A percentile compares a stretch with the other conserved stretches of the same genome.
Conservation (phyloP, 1,284 basidiomycete species). For the Entoloma clypeatum region DNA sequence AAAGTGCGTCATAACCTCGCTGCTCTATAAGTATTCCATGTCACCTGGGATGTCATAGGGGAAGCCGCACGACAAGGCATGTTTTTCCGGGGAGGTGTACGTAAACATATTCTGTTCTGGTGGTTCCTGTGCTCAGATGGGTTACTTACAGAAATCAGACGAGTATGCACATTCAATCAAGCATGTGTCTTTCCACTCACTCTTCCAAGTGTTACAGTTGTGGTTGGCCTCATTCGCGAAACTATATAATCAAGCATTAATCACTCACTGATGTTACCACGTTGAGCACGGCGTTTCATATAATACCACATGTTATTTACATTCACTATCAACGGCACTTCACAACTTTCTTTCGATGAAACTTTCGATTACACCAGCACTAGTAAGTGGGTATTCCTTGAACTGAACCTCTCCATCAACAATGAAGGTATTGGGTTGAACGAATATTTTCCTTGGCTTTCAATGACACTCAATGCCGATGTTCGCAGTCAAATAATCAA, state of each 20-base stretch:
- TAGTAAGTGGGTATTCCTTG: conserved; percentile 72
- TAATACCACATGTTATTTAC: too few relatives aligned
- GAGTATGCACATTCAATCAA: conserved; percentile 31
- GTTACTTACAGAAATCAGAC: conserved; percentile 35
- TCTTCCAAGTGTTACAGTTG: conserved; percentile 49
- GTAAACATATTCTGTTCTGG: conserved; percentile 26
- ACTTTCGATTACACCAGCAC: conserved; percentile 72
- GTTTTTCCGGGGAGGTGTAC: conserved; percentile 67
- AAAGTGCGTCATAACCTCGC: conserved; percentile 42
- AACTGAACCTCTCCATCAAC: conserved; percentile 62
- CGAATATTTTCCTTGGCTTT: conserved; percentile 77
- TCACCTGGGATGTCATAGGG: conserved; percentile 31
- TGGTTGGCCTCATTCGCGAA: conserved; percentile 58
- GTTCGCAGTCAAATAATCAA: conserved; percentile 1
- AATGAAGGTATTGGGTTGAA: conserved; percentile 75
- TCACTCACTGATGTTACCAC: conserved; percentile 14
- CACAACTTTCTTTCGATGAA: conserved; percentile 71
- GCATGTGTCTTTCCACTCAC: background rate
- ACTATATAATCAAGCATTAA: conserved; percentile 22
- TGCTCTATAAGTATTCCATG: background rate
- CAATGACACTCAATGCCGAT: conserved; percentile 6
- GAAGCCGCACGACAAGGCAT: conserved; percentile 61
- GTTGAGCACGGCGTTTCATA: conserved; percentile 4
- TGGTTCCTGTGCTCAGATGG: conserved; percentile 3
- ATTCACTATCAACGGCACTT: conserved; percentile 13